A percentile compares a stretch with the other conserved stretches of the same genome.
Conservation (phyloP, 2,329 filamentous ascomycete genomes). For the Bipolaris zeicola region DNA sequence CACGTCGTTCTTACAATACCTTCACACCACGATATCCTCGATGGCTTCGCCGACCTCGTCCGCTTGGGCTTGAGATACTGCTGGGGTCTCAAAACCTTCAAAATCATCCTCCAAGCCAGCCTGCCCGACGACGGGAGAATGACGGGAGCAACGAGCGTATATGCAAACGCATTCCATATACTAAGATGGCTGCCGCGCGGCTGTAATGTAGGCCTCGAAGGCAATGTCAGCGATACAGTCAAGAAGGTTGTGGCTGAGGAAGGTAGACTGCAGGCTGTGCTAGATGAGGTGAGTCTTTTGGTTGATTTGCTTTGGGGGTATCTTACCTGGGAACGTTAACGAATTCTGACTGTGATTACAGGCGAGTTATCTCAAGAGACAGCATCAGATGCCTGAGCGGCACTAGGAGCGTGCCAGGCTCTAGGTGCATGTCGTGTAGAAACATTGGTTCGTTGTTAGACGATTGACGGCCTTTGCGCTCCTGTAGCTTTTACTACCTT, state of each 20-base stretch:
- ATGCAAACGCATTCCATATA: constrained; percentile 56
- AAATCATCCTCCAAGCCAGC: constrained; percentile 46
- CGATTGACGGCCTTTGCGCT: neutral
- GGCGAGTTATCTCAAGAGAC: constrained; percentile 42
- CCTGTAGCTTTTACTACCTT: neutral
- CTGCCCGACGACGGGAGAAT: constrained; percentile 38
- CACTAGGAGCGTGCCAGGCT: constrained; percentile 25
- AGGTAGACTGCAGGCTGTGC: constrained; percentile 45
- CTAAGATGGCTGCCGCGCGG: constrained; percentile 53
- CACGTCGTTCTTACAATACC: constrained; percentile 53
- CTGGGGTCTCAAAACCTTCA: constrained; percentile 52
- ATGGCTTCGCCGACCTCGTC: constrained; percentile 54
- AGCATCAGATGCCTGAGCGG: constrained; percentile 48
- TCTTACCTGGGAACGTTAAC: neutral
- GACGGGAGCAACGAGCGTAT: constrained; percentile 49
- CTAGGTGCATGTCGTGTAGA: constrained; percentile 9
- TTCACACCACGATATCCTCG: constrained; percentile 54
- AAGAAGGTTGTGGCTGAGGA: constrained; percentile 52
- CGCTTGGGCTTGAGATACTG: constrained; percentile 54
- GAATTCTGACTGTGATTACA: constrained; percentile 6
- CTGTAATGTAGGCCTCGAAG: constrained; percentile 50
- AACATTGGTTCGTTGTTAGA: neutral
- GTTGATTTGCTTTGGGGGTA: neutral
- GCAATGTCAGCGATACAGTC: constrained; percentile 49
- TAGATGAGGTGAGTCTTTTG: constrained; percentile 48